Conservation (phyloP, 1,284 basidiomycete genomes). For the Cutaneotrichosporon spelunceum region DNA sequence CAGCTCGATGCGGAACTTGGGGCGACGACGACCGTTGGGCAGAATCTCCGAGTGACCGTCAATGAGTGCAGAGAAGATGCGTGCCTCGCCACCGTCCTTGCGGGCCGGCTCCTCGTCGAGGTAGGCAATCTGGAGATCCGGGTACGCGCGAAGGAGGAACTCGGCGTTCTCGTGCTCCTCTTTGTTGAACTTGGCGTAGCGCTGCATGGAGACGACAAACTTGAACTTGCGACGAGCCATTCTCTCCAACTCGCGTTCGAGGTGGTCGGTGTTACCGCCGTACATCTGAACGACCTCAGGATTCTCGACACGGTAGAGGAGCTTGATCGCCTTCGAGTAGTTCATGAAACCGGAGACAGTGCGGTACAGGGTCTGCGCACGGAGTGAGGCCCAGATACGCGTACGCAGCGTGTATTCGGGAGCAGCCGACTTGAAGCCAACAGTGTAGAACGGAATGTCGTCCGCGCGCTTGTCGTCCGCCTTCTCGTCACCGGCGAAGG, state of each 20-base stretch:
- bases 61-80: slow-evolving; percentile 92
- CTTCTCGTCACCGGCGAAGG: slow-evolving; percentile 79
- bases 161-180: slow-evolving; percentile 99
- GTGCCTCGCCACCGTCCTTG: slow-evolving; percentile 91
- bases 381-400: slow-evolving; percentile 97
- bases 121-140: slow-evolving; percentile 97
- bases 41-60: slow-evolving; percentile 97
- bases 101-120: slow-evolving; percentile 91
- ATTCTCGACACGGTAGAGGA: slow-evolving; percentile 99
- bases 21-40: slow-evolving; percentile 79
- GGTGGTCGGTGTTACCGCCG: slow-evolving; percentile 94
- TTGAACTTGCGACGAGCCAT: slow-evolving; percentile 99
- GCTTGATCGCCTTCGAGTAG: slow-evolving; percentile 98
- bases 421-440: slow-evolving; percentile 98
- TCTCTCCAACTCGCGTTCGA: slow-evolving; percentile 93
- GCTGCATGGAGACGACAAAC: slow-evolving; percentile 98
- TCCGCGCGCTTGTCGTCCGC: slow-evolving; percentile 72
- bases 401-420: slow-evolving; percentile 98
- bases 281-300: slow-evolving; percentile 96
- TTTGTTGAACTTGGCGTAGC: slow-evolving; percentile 99
- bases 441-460: slow-evolving; percentile 97
- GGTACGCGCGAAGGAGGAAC: slow-evolving; percentile 96
- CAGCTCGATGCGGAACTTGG: slow-evolving; percentile 98
- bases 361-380: slow-evolving; percentile 96
- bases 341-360: slow-evolving; percentile 99